These are phyloP conservation scores for Candida jianshihensis DNA, from an alignment of 805 yeast genomes.

Conservation along the genomic window DNA sequence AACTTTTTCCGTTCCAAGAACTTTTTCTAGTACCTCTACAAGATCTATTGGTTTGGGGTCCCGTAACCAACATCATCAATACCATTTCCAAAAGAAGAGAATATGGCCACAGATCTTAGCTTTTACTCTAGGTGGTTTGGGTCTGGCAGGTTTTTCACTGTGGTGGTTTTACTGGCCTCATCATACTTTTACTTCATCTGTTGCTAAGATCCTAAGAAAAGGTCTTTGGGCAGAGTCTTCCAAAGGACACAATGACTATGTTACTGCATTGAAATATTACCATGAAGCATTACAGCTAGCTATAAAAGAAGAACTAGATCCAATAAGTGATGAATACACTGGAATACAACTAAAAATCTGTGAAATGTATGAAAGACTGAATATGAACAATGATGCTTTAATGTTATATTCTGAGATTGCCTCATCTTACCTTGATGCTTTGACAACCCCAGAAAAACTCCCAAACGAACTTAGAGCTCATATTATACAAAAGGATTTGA, in stretches of 20 bases:
- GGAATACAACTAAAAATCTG: slow-evolving; percentile 85
- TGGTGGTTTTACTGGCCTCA: slow-evolving; percentile 55
- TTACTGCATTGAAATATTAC: slow-evolving; percentile 63
- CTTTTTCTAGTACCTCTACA: not conserved
- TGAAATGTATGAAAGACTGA: slow-evolving; percentile 75
- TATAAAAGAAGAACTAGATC: slow-evolving; percentile 45
- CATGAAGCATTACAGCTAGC: slow-evolving; percentile 67
- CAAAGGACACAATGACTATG: slow-evolving; percentile 47
- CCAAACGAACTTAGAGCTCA: slow-evolving; percentile 38
- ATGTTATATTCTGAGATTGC: slow-evolving; percentile 62
- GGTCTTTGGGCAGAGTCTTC: slow-evolving; percentile 83
- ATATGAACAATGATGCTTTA: slow-evolving; percentile 55
- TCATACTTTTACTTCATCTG: slow-evolving; percentile 60
- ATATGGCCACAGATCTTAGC: slow-evolving; percentile 14
- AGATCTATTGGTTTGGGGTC: not conserved
- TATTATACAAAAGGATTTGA: slow-evolving; percentile 59
- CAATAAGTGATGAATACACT: slow-evolving; percentile 72
- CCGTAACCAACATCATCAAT: slow-evolving; percentile 6
- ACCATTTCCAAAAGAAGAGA: slow-evolving; percentile 5
- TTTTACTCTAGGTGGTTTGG: slow-evolving; percentile 18
- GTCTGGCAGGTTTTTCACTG: slow-evolving; percentile 19
- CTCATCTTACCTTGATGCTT: slow-evolving; percentile 47
- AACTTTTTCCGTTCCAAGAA: too few relatives aligned
- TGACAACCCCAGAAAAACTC: slow-evolving; percentile 34
- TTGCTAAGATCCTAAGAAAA: slow-evolving; percentile 63